phyloP scores from a whole-genome alignment of 2,329 filamentous ascomycete genomes.

The Stromatinia cepivora region DNA sequence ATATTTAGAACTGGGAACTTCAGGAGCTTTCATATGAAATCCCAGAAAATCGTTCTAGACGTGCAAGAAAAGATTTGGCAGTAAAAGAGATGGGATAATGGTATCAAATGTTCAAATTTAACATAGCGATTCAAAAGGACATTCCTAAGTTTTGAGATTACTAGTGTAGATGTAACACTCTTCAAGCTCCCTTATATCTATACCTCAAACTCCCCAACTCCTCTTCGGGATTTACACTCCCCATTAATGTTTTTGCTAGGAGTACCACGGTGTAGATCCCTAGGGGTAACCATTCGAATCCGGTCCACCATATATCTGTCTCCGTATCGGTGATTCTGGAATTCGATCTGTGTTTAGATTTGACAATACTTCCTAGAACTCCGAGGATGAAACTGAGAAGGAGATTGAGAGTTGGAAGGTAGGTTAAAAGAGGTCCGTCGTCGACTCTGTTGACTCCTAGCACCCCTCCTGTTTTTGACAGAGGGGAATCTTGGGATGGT shows the following conservation, averaged over 20 bases:
- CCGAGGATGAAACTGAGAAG: conserved; percentile 55
- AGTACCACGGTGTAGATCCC: conserved; percentile 62
- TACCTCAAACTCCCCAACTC: conserved; percentile 65
- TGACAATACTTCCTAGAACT: conserved; percentile 43
- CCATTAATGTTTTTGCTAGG: conserved; percentile 64
- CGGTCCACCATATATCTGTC: conserved; percentile 41
- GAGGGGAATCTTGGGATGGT: background rate
- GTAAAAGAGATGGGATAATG: background rate
- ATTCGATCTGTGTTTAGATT: conserved; percentile 6
- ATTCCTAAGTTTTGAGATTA: background rate
- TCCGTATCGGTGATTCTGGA: conserved; percentile 30
- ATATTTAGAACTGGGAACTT: background rate
- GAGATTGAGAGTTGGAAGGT: conserved; percentile 61
- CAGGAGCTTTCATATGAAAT: background rate
- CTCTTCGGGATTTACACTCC: conserved; percentile 62
- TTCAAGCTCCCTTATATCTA: conserved; percentile 64
- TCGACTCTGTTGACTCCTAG: conserved; percentile 8
- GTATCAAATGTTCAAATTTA: background rate
- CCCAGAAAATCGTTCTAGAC: background rate
- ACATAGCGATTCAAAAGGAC: background rate
- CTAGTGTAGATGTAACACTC: background rate
- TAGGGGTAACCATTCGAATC: conserved; percentile 53
- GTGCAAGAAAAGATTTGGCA: background rate
- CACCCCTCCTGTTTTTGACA: background rate
- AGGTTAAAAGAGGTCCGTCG: conserved; percentile 53